phyloP scores from a whole-genome alignment of 1,284 basidiomycete species.

The Marasmius sp. region DNA sequence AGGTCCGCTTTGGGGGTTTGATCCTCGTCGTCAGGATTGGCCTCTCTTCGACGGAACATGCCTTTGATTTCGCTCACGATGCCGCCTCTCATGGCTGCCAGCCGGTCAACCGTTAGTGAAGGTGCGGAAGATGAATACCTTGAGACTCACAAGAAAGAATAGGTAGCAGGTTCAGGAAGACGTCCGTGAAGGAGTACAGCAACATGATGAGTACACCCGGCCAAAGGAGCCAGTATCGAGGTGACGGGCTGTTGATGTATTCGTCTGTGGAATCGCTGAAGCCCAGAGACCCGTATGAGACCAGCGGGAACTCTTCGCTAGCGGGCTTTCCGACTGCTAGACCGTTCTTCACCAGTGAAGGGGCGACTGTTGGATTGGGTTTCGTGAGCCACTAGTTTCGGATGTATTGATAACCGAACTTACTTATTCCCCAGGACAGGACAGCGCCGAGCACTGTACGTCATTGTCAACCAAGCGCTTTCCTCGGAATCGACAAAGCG shows the following conservation, averaged over 20 bases:
- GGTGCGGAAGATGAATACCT: slow-evolving; percentile 4
- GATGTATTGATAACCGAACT: slow-evolving; percentile 15
- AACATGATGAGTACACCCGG: slow-evolving; percentile 61
- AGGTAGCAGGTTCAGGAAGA: slow-evolving; percentile 37
- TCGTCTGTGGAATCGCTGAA: slow-evolving; percentile 38
- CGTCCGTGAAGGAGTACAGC: slow-evolving; percentile 50
- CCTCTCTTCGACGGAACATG: slow-evolving; percentile 28
- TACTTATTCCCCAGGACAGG: slow-evolving; percentile 64
- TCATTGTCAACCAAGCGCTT: not conserved
- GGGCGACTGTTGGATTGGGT: slow-evolving; percentile 40
- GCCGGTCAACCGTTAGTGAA: not conserved
- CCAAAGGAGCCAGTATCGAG: slow-evolving; percentile 72
- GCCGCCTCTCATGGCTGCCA: not conserved
- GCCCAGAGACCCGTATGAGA: slow-evolving; percentile 44
- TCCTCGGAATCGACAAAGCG: not conserved
- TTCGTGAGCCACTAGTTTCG: not conserved
- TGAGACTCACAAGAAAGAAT: slow-evolving; percentile 27
- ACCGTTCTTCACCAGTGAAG: slow-evolving; percentile 54
- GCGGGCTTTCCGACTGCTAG: slow-evolving; percentile 42
- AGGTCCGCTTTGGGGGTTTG: slow-evolving; percentile 52
- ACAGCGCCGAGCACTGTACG: slow-evolving; percentile 48
- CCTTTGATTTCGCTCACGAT: slow-evolving; percentile 18
- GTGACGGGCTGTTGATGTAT: slow-evolving; percentile 48
- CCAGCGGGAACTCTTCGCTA: slow-evolving; percentile 44
- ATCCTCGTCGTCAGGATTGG: slow-evolving; percentile 44